Percentiles rank a stretch among this genome's conserved stretches.
Evolutionary conservation across 805 yeast species (phyloP).

Genomic region (Ogataea corticis): DNA sequence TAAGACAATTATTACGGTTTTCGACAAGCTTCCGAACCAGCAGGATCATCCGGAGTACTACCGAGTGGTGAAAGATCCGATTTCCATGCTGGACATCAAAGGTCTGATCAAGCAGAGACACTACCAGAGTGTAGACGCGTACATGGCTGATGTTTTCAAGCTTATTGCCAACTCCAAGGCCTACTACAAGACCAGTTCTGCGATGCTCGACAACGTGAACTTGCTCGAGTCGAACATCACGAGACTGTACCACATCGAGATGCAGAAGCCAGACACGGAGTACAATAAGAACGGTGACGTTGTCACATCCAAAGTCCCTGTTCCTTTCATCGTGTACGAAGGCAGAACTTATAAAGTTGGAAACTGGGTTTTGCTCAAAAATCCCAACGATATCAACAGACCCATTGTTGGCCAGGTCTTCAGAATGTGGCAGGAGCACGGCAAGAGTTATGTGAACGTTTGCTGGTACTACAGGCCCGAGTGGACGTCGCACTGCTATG

Average conservation of each 20-base stretch:
- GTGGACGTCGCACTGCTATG: constrained; percentile 93
- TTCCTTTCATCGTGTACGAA: constrained; percentile 78
- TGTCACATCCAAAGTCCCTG: constrained; percentile 54
- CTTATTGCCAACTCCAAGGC: constrained; percentile 74
- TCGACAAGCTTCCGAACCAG: constrained; percentile 81
- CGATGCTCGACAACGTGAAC: constrained; percentile 60
- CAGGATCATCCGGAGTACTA: constrained; percentile 57
- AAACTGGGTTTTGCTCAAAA: constrained; percentile 88
- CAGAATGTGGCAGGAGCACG: constrained; percentile 90
- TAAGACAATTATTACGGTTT: constrained; percentile 45
- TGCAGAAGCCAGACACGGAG: constrained; percentile 79
- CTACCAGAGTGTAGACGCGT: constrained; percentile 73
- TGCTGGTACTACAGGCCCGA: constrained; percentile 99
- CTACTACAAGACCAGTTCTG: constrained; percentile 59
- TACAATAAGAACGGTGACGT: constrained; percentile 45
- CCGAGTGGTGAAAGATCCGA: constrained; percentile 54
- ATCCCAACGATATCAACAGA: constrained; percentile 83
- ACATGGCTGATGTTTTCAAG: constrained; percentile 71
- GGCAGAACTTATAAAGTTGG: constrained; percentile 82
- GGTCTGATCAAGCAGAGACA: constrained; percentile 83
- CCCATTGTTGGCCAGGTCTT: constrained; percentile 95
- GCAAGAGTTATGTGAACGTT: constrained; percentile 81
- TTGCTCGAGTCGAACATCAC: constrained; percentile 63
- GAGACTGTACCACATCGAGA: constrained; percentile 61
- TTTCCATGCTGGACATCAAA: constrained; percentile 70